Evolutionary conservation across 306 rosid species (phyloP).

Genomic region (Castanopsis chinensis): DNA sequence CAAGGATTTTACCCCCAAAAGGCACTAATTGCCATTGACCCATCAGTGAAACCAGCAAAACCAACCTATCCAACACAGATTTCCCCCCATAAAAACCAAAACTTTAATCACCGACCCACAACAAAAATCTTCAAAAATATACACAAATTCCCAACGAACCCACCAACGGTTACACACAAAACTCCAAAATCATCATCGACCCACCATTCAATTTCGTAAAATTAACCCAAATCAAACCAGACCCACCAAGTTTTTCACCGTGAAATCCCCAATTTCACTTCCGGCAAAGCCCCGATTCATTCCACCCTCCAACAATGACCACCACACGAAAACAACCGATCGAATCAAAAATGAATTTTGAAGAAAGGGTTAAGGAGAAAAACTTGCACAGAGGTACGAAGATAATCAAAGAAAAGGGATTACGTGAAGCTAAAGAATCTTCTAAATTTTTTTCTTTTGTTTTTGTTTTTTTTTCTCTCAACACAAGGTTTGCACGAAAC

Average conservation of each 20-base stretch:
- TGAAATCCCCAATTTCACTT: slow-evolving; percentile 18
- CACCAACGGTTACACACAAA: slow-evolving; percentile 18
- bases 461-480: slow-evolving; percentile 3
- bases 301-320: not conserved
- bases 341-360: slow-evolving; percentile 4
- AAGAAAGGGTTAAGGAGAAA: slow-evolving; percentile 21
- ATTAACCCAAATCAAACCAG: slow-evolving; percentile 16
- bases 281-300: slow-evolving; percentile 9
- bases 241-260: not conserved
- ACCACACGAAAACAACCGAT: not conserved
- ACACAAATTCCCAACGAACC: slow-evolving; percentile 13
- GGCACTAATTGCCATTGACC: slow-evolving; percentile 19
- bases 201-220: slow-evolving; percentile 28
- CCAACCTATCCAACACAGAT: slow-evolving; percentile 22
- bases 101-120: slow-evolving; percentile 29
- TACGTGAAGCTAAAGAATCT: slow-evolving; percentile 53
- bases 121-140: not conserved
- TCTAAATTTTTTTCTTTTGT: slow-evolving; percentile 3
- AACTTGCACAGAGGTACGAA: slow-evolving; percentile 15
- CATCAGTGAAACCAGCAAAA: slow-evolving; percentile 13
- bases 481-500: slow-evolving; percentile 56
- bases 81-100: slow-evolving; percentile 10
- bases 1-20: not conserved
- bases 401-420: slow-evolving; percentile 30
- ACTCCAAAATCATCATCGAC: slow-evolving; percentile 21